Evolutionary conservation across 257 asterid species (phyloP).

Genomic region (Vinca minor): DNA sequence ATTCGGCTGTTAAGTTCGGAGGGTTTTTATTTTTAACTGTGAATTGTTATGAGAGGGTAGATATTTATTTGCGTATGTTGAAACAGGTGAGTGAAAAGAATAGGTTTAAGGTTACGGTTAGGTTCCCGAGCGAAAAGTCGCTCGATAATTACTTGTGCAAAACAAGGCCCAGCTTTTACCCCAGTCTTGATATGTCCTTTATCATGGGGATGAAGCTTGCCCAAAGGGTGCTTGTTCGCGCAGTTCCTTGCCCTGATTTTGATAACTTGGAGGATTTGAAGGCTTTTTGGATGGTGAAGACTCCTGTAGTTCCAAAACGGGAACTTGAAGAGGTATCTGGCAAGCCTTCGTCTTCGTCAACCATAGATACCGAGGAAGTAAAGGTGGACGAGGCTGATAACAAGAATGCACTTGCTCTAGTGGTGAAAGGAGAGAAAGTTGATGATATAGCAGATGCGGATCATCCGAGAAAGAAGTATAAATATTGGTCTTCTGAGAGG

Average conservation of each 20-base stretch:
- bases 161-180: slow-evolving; percentile 3
- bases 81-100: slow-evolving; percentile 21
- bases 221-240: slow-evolving; percentile 14
- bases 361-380: slow-evolving; percentile 9
- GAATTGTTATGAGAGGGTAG: neutral
- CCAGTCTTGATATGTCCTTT: slow-evolving; percentile 19
- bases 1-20: neutral
- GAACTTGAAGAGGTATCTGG: slow-evolving; percentile 18
- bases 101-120: slow-evolving; percentile 17
- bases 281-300: slow-evolving; percentile 19
- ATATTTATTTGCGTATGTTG: neutral
- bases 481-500: slow-evolving; percentile 26
- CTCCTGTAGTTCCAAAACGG: slow-evolving; percentile 13
- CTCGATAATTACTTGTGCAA: slow-evolving; percentile 5
- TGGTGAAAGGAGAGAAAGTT: slow-evolving; percentile 18
- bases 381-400: slow-evolving; percentile 11
- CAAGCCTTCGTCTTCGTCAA: slow-evolving; percentile 1
- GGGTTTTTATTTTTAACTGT: neutral
- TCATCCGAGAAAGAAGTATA: slow-evolving; percentile 18
- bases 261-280: slow-evolving; percentile 14
- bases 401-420: neutral
- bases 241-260: slow-evolving; percentile 11
- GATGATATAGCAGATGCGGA: neutral
- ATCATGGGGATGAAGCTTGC: slow-evolving; percentile 21
- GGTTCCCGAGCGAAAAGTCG: slow-evolving; percentile 15